Conservation (phyloP, 768 basidiomycete genomes). For the Phanerodontia chrysosporium region DNA sequence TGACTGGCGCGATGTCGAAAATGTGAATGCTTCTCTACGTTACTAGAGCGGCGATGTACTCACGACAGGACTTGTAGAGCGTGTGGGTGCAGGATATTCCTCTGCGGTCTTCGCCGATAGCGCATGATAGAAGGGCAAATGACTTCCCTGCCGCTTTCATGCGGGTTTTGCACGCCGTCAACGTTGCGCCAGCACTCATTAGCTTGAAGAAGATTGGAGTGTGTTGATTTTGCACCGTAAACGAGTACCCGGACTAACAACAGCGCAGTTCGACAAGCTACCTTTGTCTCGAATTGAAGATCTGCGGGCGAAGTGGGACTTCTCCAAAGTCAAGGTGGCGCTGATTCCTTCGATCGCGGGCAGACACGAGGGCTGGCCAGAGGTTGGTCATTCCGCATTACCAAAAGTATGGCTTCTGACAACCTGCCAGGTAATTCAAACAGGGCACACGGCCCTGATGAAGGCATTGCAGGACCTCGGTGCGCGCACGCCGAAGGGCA, state of each 20-base stretch:
- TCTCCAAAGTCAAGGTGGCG: constrained; percentile 67
- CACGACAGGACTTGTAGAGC: constrained; percentile 45
- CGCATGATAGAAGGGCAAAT: constrained; percentile 40
- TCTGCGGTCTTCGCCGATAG: constrained; percentile 34
- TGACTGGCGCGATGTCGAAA: constrained; percentile 89
- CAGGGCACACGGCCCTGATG: constrained; percentile 76
- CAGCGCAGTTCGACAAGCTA: constrained; percentile 59
- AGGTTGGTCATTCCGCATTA: too few relatives aligned
- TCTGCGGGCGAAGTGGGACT: constrained; percentile 74
- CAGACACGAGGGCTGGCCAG: constrained; percentile 75
- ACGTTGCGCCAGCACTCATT: constrained; percentile 58
- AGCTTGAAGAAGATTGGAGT: constrained; percentile 51
- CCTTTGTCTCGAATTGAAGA: constrained; percentile 60
- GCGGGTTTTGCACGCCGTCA: constrained; percentile 50
- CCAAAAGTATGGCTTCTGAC: too few relatives aligned
- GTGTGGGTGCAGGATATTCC: constrained; percentile 89
- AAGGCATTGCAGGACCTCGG: constrained; percentile 64
- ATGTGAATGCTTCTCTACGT: constrained; percentile 43
- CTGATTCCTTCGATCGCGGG: constrained; percentile 84
- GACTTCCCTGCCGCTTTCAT: constrained; percentile 61
- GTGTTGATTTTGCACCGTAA: too few relatives aligned
- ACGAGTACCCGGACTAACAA: too few relatives aligned
- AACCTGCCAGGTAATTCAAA: constrained; percentile 29
- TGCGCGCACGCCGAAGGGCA: constrained; percentile 41
- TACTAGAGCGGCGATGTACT: neutral